Conservation (phyloP, 352 stramenopile genomes). For the Globisporangium polare region DNA sequence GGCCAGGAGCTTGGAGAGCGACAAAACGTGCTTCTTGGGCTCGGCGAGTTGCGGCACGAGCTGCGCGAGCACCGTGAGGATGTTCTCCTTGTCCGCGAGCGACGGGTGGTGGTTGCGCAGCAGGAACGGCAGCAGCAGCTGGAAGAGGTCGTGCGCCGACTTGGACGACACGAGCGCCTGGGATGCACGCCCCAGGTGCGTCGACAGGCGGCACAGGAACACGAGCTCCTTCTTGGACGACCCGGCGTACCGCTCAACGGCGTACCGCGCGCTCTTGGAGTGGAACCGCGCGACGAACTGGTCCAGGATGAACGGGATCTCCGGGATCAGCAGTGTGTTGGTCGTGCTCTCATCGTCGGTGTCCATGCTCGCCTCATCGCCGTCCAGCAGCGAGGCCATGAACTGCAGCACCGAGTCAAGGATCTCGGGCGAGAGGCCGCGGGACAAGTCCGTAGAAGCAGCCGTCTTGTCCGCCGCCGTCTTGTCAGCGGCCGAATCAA, state of each 20-base stretch:
- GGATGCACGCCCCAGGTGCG: slow-evolving; percentile 40
- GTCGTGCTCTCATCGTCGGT: slow-evolving; percentile 13
- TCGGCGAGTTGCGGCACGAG: slow-evolving; percentile 75
- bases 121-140: slow-evolving; percentile 81
- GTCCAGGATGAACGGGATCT: slow-evolving; percentile 74
- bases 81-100: slow-evolving; percentile 72
- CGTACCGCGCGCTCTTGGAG: slow-evolving; percentile 73
- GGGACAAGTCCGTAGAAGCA: slow-evolving; percentile 16
- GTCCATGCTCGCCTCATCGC: slow-evolving; percentile 44
- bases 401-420: slow-evolving; percentile 73
- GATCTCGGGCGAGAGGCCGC: slow-evolving; percentile 62
- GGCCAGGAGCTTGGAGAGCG: slow-evolving; percentile 72
- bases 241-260: slow-evolving; percentile 66
- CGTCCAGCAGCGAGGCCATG: slow-evolving; percentile 73
- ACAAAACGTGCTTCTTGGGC: slow-evolving; percentile 68
- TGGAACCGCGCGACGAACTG: slow-evolving; percentile 84
- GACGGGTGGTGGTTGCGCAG: slow-evolving; percentile 80
- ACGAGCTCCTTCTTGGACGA: slow-evolving; percentile 80
- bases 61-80: slow-evolving; percentile 65
- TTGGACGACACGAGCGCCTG: slow-evolving; percentile 10
- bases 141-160: slow-evolving; percentile 75
- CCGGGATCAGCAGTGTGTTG: slow-evolving; percentile 41
- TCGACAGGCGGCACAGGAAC: slow-evolving; percentile 75
- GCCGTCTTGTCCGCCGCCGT: slow-evolving; percentile 15
- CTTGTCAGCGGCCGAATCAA: slow-evolving; percentile 19